Evolutionary conservation across 208 protist species (phyloP).

Genomic region (Wallacemonas collosoma): DNA sequence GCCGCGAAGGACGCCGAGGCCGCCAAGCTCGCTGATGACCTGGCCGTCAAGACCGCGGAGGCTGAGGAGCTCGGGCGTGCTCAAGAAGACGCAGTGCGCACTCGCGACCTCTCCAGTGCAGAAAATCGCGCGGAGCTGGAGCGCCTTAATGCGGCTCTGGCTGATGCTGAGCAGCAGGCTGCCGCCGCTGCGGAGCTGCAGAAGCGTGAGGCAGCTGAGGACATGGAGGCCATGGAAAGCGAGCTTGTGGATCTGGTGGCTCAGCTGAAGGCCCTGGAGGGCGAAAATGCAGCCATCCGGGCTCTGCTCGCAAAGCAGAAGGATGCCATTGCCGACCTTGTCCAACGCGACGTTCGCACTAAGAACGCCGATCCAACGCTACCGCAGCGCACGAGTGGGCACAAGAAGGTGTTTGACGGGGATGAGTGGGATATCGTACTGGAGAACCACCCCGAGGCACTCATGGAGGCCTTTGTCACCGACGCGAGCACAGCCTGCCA

Average conservation of each 20-base stretch:
- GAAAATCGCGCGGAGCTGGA: neutral
- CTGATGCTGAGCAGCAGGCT: neutral
- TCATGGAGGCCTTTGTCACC: slow-evolving; percentile 35
- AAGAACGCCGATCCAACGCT: slow-evolving; percentile 25
- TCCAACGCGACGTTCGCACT: slow-evolving; percentile 21
- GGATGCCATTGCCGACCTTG: slow-evolving; percentile 18
- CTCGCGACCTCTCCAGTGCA: neutral
- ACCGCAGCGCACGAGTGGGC: slow-evolving; percentile 26
- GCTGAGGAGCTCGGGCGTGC: neutral
- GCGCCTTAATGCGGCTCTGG: neutral
- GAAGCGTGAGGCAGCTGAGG: neutral
- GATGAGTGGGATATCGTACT: slow-evolving; percentile 44
- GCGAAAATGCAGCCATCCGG: slow-evolving; percentile 20
- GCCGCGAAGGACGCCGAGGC: slow-evolving; percentile 8
- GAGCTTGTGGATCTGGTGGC: slow-evolving; percentile 28
- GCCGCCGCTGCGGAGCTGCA: slow-evolving; percentile 1
- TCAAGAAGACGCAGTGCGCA: neutral
- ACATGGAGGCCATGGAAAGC: slow-evolving; percentile 18
- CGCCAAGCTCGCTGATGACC: no score
- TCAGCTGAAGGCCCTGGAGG: slow-evolving; percentile 28
- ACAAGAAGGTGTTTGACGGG: slow-evolving; percentile 47
- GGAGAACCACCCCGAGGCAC: slow-evolving; percentile 23
- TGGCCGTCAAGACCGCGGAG: neutral
- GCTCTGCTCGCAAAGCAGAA: slow-evolving; percentile 14
- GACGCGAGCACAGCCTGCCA: slow-evolving; percentile 44